Conservation (phyloP, 352 stramenopile genomes). For the Globisporangium spinosum region DNA sequence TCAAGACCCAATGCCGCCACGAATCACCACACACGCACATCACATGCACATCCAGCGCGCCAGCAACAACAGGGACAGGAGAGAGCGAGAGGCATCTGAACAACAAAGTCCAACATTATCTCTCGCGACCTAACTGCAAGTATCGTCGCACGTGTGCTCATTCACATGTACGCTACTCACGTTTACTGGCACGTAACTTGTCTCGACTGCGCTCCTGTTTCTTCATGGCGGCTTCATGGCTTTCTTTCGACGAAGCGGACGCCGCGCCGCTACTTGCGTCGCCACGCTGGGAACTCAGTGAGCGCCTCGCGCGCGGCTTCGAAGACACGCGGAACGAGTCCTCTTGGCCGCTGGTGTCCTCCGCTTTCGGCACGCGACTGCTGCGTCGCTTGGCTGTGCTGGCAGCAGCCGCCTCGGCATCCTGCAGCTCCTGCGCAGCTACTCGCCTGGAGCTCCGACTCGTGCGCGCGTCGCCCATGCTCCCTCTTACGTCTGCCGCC, state of each 20-base stretch:
- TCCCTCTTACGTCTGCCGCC: background rate
- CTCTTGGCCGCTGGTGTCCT: background rate
- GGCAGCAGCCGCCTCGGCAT: background rate
- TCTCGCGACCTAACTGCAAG: background rate
- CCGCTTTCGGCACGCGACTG: background rate
- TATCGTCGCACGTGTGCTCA: background rate
- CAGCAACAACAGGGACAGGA: background rate
- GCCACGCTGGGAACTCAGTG: conserved; percentile 3
- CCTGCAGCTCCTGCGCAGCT: background rate
- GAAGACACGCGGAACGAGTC: background rate
- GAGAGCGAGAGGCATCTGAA: background rate
- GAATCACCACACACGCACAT: background rate
- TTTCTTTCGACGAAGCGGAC: background rate
- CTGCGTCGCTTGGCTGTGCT: background rate
- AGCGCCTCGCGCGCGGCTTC: background rate
- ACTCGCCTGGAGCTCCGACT: background rate
- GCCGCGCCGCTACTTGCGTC: background rate
- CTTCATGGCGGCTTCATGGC: background rate
- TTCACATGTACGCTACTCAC: conserved; percentile 5
- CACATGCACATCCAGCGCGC: background rate
- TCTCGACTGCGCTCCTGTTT: background rate
- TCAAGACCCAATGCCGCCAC: background rate
- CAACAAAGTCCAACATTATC: background rate
- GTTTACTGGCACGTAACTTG: conserved; percentile 8
- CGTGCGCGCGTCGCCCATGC: background rate